Evolutionary conservation across 805 yeast genomes (phyloP).

Genomic region (Starmerella asiatica): DNA sequence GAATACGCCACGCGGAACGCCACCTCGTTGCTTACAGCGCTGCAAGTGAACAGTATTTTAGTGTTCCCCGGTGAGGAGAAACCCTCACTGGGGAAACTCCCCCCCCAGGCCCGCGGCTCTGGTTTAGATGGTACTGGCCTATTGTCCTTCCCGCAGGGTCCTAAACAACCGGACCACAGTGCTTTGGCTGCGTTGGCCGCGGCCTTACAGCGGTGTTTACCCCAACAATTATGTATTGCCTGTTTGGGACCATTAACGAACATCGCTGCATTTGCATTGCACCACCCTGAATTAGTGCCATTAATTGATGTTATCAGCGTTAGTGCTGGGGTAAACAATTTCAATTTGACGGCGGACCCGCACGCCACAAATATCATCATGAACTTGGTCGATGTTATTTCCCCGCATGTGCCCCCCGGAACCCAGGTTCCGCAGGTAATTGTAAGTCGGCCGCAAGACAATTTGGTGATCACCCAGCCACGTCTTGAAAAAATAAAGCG

Average conservation of each 20-base stretch:
- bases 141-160: conserved; percentile 37
- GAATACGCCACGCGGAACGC: conserved; percentile 57
- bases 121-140: conserved; percentile 68
- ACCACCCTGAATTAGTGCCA: conserved; percentile 40
- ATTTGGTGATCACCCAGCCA: conserved; percentile 39
- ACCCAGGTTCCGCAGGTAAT: conserved; percentile 16
- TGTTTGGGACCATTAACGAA: conserved; percentile 75
- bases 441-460: conserved; percentile 24
- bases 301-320: conserved; percentile 47
- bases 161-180: conserved; percentile 25
- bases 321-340: conserved; percentile 66
- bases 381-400: conserved; percentile 33
- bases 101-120: conserved; percentile 54
- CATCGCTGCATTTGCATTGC: conserved; percentile 41
- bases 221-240: conserved; percentile 43
- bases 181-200: conserved; percentile 32
- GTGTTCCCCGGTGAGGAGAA: conserved; percentile 52
- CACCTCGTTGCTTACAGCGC: conserved; percentile 48
- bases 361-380: conserved; percentile 53
- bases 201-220: conserved; percentile 32
- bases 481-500: conserved; percentile 32
- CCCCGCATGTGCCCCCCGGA: conserved; percentile 21
- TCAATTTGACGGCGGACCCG: conserved; percentile 65
- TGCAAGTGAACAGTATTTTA: conserved; percentile 36
- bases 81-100: conserved; percentile 40